Evolutionary conservation across 1,284 basidiomycete species (phyloP).

Genomic region (Naganishia sp.): DNA sequence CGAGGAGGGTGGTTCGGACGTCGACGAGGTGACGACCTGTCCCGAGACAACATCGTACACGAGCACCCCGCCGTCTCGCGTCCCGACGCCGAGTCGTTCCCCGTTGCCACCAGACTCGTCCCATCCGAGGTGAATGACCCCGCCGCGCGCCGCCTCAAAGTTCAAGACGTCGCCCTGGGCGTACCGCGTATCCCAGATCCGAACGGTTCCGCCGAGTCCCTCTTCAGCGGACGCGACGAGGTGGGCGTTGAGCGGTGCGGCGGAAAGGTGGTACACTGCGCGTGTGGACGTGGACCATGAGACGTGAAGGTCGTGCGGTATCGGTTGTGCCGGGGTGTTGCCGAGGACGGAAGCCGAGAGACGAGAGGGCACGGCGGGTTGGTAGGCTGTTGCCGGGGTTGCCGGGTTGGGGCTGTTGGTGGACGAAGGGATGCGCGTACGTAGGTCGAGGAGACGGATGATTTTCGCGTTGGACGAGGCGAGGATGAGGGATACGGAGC

Average conservation of each 20-base stretch:
- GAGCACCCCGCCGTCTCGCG: constrained; percentile 47
- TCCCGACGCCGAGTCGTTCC: constrained; percentile 44
- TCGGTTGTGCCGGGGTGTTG: constrained; percentile 14
- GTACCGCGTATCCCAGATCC: constrained; percentile 49
- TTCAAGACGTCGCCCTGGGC: constrained; percentile 39
- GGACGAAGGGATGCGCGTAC: constrained; percentile 37
- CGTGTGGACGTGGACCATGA: constrained; percentile 38
- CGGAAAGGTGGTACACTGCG: constrained; percentile 44
- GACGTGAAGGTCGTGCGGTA: constrained; percentile 1
- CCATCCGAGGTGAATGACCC: constrained; percentile 21
- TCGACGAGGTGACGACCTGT: constrained; percentile 12
- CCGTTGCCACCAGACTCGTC: constrained; percentile 28
- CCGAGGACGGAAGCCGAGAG: constrained; percentile 8
- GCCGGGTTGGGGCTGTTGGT: neutral
- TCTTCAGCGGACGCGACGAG: constrained; percentile 49
- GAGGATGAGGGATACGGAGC: constrained; percentile 36
- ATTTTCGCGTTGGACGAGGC: constrained; percentile 45
- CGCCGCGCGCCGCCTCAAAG: constrained; percentile 28
- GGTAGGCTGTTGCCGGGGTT: neutral
- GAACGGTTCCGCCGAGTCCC: constrained; percentile 40
- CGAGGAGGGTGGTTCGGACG: neutral
- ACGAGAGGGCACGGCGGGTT: constrained; percentile 12
- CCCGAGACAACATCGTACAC: constrained; percentile 47
- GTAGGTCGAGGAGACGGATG: constrained; percentile 47
- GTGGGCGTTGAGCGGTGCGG: constrained; percentile 37